Percentiles rank a stretch among this genome's conserved stretches.
phyloP scores from a whole-genome alignment of 352 stramenopile genomes.

The Phytophthora ohioensis region DNA sequence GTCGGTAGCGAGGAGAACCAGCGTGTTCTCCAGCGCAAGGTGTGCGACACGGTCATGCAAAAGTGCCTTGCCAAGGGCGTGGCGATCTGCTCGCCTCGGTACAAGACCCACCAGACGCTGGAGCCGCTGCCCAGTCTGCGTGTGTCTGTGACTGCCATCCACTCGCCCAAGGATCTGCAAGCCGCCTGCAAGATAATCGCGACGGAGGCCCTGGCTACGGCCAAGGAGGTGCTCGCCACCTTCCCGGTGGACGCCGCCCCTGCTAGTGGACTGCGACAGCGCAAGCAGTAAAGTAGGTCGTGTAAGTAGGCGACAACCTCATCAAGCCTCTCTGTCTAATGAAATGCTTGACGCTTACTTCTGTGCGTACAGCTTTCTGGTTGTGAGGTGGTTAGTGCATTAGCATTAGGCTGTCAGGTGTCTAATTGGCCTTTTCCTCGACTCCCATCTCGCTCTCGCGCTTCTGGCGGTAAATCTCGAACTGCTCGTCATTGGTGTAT shows the following conservation, averaged over 20 bases:
- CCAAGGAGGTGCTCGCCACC: slow-evolving; percentile 52
- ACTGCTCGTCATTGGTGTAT: slow-evolving; percentile 82
- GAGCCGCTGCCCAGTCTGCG: slow-evolving; percentile 79
- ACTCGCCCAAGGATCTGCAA: slow-evolving; percentile 66
- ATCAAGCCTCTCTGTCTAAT: slow-evolving; percentile 15
- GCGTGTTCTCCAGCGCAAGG: slow-evolving; percentile 55
- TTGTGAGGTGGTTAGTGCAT: slow-evolving; percentile 1
- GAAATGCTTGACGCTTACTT: slow-evolving; percentile 27
- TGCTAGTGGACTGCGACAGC: slow-evolving; percentile 48
- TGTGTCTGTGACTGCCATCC: slow-evolving; percentile 77
- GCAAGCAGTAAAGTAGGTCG: slow-evolving; percentile 41
- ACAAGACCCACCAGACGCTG: slow-evolving; percentile 70
- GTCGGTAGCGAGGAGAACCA: slow-evolving; percentile 60
- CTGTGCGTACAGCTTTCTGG: background rate
- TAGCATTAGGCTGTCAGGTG: slow-evolving; percentile 9
- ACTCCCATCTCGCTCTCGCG: slow-evolving; percentile 61
- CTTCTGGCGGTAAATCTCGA: slow-evolving; percentile 72
- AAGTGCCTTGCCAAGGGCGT: slow-evolving; percentile 70
- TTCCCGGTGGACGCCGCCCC: slow-evolving; percentile 36
- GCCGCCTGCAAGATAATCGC: slow-evolving; percentile 65
- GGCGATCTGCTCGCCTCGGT: slow-evolving; percentile 76
- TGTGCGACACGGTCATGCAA: slow-evolving; percentile 75
- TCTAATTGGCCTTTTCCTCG: slow-evolving; percentile 25
- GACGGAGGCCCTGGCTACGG: slow-evolving; percentile 61
- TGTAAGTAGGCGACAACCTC: slow-evolving; percentile 1